A percentile compares a stretch with the other conserved stretches of the same genome.
These are phyloP conservation scores for Fusarium clavum DNA, from an alignment of 2,329 filamentous ascomycete genomes.

Conservation along the genomic window DNA sequence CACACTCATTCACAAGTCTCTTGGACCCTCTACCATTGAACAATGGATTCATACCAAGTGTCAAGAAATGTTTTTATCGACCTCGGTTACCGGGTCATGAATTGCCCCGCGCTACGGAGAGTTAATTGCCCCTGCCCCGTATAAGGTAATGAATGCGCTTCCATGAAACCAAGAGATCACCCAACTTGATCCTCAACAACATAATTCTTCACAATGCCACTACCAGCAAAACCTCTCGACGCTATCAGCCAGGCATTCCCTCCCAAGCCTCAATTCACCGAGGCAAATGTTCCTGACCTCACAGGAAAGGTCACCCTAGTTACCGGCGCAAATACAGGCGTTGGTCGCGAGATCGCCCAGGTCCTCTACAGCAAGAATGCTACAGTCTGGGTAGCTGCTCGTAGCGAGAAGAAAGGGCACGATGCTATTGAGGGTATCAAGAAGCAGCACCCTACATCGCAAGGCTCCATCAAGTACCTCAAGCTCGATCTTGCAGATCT, in stretches of 20 bases:
- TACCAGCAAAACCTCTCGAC: constrained; percentile 26
- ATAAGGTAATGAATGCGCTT: constrained; percentile 5
- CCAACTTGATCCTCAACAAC: neutral
- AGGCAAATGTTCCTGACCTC: constrained; percentile 72
- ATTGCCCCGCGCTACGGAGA: constrained; percentile 33
- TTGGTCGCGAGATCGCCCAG: constrained; percentile 64
- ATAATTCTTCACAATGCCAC: neutral
- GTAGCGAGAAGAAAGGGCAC: constrained; percentile 58
- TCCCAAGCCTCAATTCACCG: constrained; percentile 42
- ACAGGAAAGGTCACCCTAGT: constrained; percentile 66
- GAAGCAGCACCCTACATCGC: constrained; percentile 49
- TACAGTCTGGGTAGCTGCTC: constrained; percentile 66
- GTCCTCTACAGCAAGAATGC: constrained; percentile 66
- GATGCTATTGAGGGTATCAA: constrained; percentile 59
- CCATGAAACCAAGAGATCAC: neutral
- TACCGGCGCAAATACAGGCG: constrained; percentile 57
- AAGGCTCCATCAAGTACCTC: constrained; percentile 57
- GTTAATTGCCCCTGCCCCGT: constrained; percentile 7
- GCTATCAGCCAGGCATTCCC: constrained; percentile 41
- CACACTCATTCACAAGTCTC: too few species aligned
- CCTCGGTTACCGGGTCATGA: constrained; percentile 11
- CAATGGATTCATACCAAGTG: neutral
- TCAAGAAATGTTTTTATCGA: neutral
- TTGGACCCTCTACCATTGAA: neutral
- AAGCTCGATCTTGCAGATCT: constrained; percentile 59